Base-by-base conservation (phyloP, 2,329 filamentous ascomycete species). In the Epichloe coenophiala region DNA sequence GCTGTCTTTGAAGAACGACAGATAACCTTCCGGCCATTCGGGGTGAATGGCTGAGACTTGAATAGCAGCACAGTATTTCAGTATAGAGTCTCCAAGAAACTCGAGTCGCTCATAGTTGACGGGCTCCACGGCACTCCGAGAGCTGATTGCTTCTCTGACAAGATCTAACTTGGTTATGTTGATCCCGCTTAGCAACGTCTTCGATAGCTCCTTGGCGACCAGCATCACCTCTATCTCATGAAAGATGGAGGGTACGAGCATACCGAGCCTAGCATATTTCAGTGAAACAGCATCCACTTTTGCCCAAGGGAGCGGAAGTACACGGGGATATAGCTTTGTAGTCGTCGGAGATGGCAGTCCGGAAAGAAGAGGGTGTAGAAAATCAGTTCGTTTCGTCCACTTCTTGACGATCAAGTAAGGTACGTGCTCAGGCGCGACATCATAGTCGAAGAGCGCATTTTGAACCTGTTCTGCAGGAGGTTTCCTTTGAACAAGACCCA, bases 91-190 rank as follows among this genome's bases (percentile, higher is more conserved):
- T 0, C 93, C 93, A 0, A 96, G 69, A 57, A 94, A 94, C 62
- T 97, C 93, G 0, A 95, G 70, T 3, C 85, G 74, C 59, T 97
- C 85, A 61, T 96, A 96, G 56, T 95, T 77, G 0, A 73, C 74
- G 1, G 68, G 63, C 45, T 82, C 80, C 2, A 65, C 61, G 0
- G 86, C 80, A 1, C 72, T 72, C 0, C 82, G 78, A 0, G 86
- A 72, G 47, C 77, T 86, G 47, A 94, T 83, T 1, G 90, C 88
- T 9, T 79, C 81, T 1, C 81, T 62, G 0, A 94, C 61, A 36
- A 84, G 68, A 1, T 68, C 65, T 3, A 78, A 55, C 55, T 84
- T 65, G 0, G 64, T 63, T 37, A 91, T 75, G 0, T 63, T 60
- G 1, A 88, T 48, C 0, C 55, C 52, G 17, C 56, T 48, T n/a